Conservation (phyloP, 257 asterid species). For the Solanum microdontum region DNA sequence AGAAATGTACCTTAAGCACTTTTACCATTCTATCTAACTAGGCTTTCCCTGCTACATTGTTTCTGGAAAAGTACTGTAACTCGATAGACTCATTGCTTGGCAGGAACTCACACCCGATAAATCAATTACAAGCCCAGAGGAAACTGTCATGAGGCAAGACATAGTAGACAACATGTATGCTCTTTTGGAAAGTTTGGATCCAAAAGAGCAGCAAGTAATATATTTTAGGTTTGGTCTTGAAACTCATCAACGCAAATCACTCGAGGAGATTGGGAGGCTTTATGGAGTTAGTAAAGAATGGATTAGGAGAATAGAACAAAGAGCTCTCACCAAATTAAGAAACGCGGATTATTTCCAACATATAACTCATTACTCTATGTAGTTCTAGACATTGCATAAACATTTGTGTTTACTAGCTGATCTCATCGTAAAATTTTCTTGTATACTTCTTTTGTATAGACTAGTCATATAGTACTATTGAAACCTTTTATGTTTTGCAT, state of each 20-base stretch:
- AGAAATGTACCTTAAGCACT: neutral
- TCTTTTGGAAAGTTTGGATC: slow-evolving; percentile 51
- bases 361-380: slow-evolving; percentile 15
- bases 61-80: neutral
- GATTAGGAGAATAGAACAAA: slow-evolving; percentile 63
- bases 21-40: neutral
- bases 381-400: neutral
- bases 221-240: slow-evolving; percentile 66
- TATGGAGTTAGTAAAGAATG: slow-evolving; percentile 82
- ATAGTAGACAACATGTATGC: slow-evolving; percentile 29
- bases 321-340: slow-evolving; percentile 54
- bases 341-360: slow-evolving; percentile 24
- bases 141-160: slow-evolving; percentile 36
- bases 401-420: neutral
- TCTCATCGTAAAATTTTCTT: neutral
- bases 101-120: slow-evolving; percentile 63
- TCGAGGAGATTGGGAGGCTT: slow-evolving; percentile 66
- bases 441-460: neutral
- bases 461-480: neutral
- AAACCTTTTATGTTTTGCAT: neutral
- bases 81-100: neutral
- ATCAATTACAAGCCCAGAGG: slow-evolving; percentile 48
- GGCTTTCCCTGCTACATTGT: neutral
- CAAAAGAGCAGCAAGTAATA: slow-evolving; percentile 58
- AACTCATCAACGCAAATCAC: slow-evolving; percentile 42